These are phyloP conservation scores for Leucosporidium yakuticum DNA, from an alignment of 768 basidiomycete species.

Conservation along the genomic window DNA sequence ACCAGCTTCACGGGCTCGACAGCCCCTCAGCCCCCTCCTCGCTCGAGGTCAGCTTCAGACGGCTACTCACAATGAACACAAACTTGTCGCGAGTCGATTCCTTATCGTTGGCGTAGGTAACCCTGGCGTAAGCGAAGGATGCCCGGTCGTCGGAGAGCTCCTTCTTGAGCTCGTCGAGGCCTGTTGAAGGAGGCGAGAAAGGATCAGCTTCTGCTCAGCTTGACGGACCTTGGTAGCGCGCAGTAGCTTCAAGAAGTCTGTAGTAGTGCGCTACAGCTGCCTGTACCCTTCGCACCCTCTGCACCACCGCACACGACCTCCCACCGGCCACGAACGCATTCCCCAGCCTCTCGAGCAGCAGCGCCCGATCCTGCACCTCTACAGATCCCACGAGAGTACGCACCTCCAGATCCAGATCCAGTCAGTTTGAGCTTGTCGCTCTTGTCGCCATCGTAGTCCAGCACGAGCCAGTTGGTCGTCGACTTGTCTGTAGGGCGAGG, in stretches of 20 bases:
- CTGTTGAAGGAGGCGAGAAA: not conserved
- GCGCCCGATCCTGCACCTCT: no score
- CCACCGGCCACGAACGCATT: not conserved
- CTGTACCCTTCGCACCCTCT: no score
- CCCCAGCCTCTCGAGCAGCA: no score
- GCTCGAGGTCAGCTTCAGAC: no score
- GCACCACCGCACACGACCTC: no score
- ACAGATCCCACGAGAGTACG: no score
- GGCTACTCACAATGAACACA: slow-evolving; percentile 36
- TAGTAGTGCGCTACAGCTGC: no score
- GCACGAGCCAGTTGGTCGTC: slow-evolving; percentile 80
- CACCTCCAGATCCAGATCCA: slow-evolving; percentile 64
- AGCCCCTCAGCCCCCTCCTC: no score
- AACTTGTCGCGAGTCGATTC: slow-evolving; percentile 78
- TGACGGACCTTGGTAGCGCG: no score
- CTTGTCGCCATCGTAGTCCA: slow-evolving; percentile 66
- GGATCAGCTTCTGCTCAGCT: no score
- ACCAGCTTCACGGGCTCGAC: no score
- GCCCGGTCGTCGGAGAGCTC: slow-evolving; percentile 66
- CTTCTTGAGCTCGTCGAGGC: slow-evolving; percentile 68
- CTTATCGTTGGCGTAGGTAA: slow-evolving; percentile 79
- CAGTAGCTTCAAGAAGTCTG: no score
- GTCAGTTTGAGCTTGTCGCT: slow-evolving; percentile 70
- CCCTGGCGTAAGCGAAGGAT: slow-evolving; percentile 74
- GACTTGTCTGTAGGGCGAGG: slow-evolving; percentile 57